Base-by-base conservation (phyloP, 2,329 filamentous ascomycete species). In the Tolypocladium guangdongense region DNA sequence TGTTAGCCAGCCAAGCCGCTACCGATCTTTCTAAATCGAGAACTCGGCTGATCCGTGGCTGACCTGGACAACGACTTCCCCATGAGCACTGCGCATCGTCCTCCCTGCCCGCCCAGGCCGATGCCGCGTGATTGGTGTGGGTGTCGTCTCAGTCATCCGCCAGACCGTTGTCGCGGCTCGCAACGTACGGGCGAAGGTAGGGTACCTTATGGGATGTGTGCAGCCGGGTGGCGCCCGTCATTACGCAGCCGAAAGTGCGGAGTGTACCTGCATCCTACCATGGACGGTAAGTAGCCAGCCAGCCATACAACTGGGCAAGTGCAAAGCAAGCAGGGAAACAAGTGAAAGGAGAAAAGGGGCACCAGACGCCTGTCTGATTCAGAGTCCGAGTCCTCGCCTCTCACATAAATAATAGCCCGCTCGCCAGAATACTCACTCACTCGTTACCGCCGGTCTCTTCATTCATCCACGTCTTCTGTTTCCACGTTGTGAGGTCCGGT, bases 211-310 rank as follows among this genome's bases (percentile, higher is more conserved):
- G 24, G 16, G 38, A 46, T 30, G 41, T 33, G 39, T 12, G 32
- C 32, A 20, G 41, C 50, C 50, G 39, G 39, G 50, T 52, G 50
- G 50, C 50, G 50, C 27, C 50, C 39, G 32, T 33, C 49, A 46
- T 46, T 46, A 20, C 50, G 50, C 39, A 51, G 39, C 39, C 32
- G 39, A 33, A n/a, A 4, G 18, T 14, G 27, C 33, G 33, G 43
- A 47, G 16, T 20, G 43, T 32, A 47, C 43, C 43, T 47, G 43
- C 43, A 33, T 47, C 27, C 27, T 47, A 27, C 27, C 27, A 20
- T 14, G 43, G 14, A n/a, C 6, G 10, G 43, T 16, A 8, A 30
- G 16, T 30, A 39, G 20, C 24, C 7, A 27, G 30, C 37, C 38
- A 46, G 39, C 39, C 37, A 51, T 22, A 30, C 16, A 46, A 32